phyloP scores from a whole-genome alignment of 2,329 filamentous ascomycete species.

The Cercospora sp. region DNA sequence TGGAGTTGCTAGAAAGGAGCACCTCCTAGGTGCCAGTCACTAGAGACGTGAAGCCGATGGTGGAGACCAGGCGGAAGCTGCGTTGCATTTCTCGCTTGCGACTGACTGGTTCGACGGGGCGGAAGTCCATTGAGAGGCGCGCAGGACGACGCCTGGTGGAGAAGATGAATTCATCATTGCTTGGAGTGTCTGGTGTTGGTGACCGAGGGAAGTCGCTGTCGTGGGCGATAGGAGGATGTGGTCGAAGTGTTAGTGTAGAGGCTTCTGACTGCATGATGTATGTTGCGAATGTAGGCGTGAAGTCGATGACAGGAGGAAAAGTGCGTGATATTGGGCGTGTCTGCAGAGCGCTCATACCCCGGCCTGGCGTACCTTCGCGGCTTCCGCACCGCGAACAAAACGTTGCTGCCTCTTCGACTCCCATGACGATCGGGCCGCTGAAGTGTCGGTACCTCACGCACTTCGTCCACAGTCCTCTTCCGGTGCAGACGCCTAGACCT shows the following conservation, averaged over 20 bases:
- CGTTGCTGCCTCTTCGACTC: background rate
- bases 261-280: background rate
- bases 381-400: background rate
- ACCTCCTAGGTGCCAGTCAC: constrained; percentile 57
- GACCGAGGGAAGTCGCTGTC: background rate
- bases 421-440: background rate
- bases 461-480: background rate
- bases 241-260: background rate
- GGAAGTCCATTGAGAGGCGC: constrained; percentile 14
- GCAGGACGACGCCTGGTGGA: constrained; percentile 1
- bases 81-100: constrained; percentile 28
- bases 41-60: constrained; percentile 49
- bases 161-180: background rate
- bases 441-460: background rate
- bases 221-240: background rate
- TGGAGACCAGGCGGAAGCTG: constrained; percentile 30
- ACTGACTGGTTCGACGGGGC: constrained; percentile 3
- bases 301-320: background rate
- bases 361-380: background rate
- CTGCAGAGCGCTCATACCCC: too few species aligned
- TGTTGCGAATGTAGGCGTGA: background rate
- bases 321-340: too few species aligned
- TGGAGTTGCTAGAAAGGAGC: constrained; percentile 29
- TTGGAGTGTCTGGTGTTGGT: background rate
- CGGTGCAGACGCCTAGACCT: background rate